Base-by-base conservation (phyloP, 2,329 filamentous ascomycete genomes). In the Podosphaera fusca region DNA sequence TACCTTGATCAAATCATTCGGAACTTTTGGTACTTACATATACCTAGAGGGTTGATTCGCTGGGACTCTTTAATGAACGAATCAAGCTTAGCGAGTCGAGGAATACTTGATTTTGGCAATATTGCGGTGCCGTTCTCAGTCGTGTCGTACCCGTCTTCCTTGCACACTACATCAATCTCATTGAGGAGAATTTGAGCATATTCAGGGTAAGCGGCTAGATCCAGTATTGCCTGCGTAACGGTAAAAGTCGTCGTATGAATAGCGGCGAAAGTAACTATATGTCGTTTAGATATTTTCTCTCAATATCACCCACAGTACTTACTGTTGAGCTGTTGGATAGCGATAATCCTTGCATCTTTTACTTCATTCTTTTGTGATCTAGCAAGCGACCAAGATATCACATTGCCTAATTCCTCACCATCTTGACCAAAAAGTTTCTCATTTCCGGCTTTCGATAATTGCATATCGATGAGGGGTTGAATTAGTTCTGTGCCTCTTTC, bases 161-260 rank as follows among this genome's bases (percentile, higher is more conserved):
- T n/a, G 2, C 49, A 36, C 10, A 56, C 45, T 31, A 2, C 9
- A 4, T 36, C 21, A 31, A 56, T 56, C 34, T 56, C 55, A 21
- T 56, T 33, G 9, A 42, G 14, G 0, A 56, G 40, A 9, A 35
- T 35, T 4, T 9, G 21, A 47, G 50, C n/a, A n/a, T 74, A 68
- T 21, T 78, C 72, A 0, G 75, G 75, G n/a, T 68, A 60, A 5
- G 72, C 70, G 0, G 72, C 72, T 5, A 81, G 64, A 55, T 74
- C 73, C 62, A 75, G 77, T 55, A 80, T 70, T 62, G 73, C 58
- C 70, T 77, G 66, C 2, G 73, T 74, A 0, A 72, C 61, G 0
- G 71, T 68, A 36, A 72, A 60, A 0, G 72, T 72, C 0, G 73
- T 76, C 0, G 74, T 75, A 58, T 76, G 73, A 42, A 77, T 75